Percentiles rank a stretch among this genome's conserved stretches.
These are phyloP conservation scores for Backusella psychrophila DNA, from an alignment of 192 early-diverging fungal species.

Conservation along the genomic window DNA sequence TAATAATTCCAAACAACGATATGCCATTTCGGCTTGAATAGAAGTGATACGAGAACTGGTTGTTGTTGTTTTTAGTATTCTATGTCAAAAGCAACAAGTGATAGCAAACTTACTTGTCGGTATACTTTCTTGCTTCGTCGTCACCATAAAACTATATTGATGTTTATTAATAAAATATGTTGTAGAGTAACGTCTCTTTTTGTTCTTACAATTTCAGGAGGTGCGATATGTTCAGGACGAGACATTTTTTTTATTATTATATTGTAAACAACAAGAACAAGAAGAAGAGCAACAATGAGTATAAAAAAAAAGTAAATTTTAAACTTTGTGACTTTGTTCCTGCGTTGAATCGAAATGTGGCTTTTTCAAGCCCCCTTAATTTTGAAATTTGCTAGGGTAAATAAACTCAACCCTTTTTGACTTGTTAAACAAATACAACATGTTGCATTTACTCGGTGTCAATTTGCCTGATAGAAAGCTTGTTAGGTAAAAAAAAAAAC, in stretches of 20 bases:
- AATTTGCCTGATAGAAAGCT: conserved; percentile 91
- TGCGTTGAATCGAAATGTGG: conserved; percentile 2
- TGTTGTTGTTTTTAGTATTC: not conserved
- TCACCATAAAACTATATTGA: conserved; percentile 86
- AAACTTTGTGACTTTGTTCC: conserved; percentile 11
- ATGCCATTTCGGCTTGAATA: conserved; percentile 94
- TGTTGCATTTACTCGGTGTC: conserved; percentile 92
- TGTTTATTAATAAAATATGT: not conserved
- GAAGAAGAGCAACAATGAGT: conserved; percentile 3
- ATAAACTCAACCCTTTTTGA: not conserved
- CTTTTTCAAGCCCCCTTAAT: conserved; percentile 3
- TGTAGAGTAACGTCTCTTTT: not conserved
- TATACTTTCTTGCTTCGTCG: conserved; percentile 92
- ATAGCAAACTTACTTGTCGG: conserved; percentile 64
- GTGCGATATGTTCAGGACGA: conserved; percentile 93
- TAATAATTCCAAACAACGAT: conserved; percentile 88
- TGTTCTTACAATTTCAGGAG: conserved; percentile 88
- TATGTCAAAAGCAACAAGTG: not conserved
- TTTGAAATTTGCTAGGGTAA: not conserved
- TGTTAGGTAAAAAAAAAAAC: conserved; percentile 51
- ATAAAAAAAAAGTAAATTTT: conserved; percentile 2
- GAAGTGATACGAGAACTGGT: conserved; percentile 86
- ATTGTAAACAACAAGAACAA: not conserved
- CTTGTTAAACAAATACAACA: conserved; percentile 28
- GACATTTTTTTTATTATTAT: conserved; percentile 60